phyloP scores from a whole-genome alignment of 1,139 yeast genomes.

The Pichia sp. region DNA sequence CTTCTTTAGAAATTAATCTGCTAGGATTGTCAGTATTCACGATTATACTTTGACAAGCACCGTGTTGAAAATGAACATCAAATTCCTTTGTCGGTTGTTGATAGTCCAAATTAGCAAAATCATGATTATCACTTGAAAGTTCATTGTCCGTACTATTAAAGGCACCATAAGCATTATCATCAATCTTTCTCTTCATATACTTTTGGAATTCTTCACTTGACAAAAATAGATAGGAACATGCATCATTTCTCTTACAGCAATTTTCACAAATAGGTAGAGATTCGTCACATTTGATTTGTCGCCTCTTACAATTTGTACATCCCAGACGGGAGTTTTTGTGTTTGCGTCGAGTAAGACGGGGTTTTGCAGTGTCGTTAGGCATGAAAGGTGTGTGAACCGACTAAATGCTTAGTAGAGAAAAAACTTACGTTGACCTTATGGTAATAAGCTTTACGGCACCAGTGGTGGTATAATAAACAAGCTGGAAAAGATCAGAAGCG shows the following conservation, averaged over 20 bases:
- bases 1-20: background rate
- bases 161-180: background rate
- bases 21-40: background rate
- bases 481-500: too few species aligned
- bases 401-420: too few species aligned
- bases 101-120: background rate
- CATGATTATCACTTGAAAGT: background rate
- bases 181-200: background rate
- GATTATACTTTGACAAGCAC: background rate
- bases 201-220: conserved; percentile 11
- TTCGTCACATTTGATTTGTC: conserved; percentile 45
- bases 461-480: too few species aligned
- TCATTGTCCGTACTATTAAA: background rate
- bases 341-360: conserved; percentile 28
- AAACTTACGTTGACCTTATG: too few species aligned
- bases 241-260: conserved; percentile 33
- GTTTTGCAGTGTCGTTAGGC: background rate
- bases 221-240: conserved; percentile 35
- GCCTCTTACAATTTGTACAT: conserved; percentile 39
- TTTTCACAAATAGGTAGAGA: conserved; percentile 37
- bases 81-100: background rate
- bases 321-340: conserved; percentile 42
- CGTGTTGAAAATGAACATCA: background rate
- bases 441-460: too few species aligned
- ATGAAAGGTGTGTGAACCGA: background rate